Base-by-base conservation (phyloP, 108 stramenopile genomes). In the Skeletonema marinoi region DNA sequence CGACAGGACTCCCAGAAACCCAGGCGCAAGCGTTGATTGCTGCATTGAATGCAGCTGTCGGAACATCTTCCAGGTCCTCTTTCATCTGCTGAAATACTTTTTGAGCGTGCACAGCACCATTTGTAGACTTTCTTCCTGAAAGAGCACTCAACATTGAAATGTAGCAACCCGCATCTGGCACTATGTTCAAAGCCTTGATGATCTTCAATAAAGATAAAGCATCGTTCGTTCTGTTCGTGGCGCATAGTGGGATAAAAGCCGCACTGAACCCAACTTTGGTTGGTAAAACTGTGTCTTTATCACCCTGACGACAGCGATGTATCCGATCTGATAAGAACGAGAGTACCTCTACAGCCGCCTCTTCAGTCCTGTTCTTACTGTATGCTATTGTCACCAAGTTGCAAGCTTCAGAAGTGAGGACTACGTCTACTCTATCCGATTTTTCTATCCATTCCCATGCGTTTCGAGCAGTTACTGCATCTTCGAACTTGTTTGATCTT, bases 401-500 rank as follows among this genome's bases (percentile, higher is more conserved):
- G 66, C 75, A 82, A 21, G 66, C 11, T 51, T 66, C 65, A 42
- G 81, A 76, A 68, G 75, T 66, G 17, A 82, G 69, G 29, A 75
- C 19, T n/a, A 50, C 36, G 36, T 5, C 13, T 11, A 29, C 46
- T 51, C 51, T 71, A 10, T 56, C 42, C 46, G 33, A 71, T 16
- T 48, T 42, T 73, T 82, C 81, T n/a, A 82, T 70, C 54, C 81
- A 70, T 51, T 82, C 81, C 75, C 71, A 82, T 33, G 68, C 63
- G 58, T 72, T 70, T 5, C 42, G 70, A 58, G 71, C 75, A 25
- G 61, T 38, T 42, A 29, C 33, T n/a, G 81, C 81, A 68, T 82
- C 44, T 29, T 82, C 71, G 17, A 76, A 32, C 42, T 74, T 67
- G 51, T 42, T 44, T 11, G 75, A 73, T 58, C 50, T 64, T 19